A percentile compares a stretch with the other conserved stretches of the same genome.
Evolutionary conservation across 257 asterid genomes (phyloP).

Genomic region (Capsicum chinense): DNA sequence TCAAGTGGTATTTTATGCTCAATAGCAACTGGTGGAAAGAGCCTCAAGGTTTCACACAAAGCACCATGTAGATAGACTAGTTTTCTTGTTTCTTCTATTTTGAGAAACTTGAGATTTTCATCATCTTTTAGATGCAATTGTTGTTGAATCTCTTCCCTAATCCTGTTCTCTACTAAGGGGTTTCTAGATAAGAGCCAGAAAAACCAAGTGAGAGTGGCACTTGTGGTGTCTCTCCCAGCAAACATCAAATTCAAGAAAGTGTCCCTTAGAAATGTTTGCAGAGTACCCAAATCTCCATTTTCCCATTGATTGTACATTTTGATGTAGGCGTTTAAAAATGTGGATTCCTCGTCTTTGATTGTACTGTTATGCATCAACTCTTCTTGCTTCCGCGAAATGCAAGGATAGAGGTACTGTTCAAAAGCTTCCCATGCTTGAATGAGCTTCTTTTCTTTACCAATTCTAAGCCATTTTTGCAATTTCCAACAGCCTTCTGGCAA

Average conservation of each 20-base stretch:
- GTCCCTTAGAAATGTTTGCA: slow-evolving; percentile 5
- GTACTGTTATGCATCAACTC: neutral
- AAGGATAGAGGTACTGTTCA: neutral
- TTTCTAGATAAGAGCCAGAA: slow-evolving; percentile 1
- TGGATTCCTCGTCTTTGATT: neutral
- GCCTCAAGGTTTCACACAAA: slow-evolving; percentile 22
- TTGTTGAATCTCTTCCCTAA: slow-evolving; percentile 24
- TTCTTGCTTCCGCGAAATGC: neutral
- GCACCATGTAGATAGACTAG: slow-evolving; percentile 20
- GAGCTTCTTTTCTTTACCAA: slow-evolving; percentile 18
- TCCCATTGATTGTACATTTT: neutral
- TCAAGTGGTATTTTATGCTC: slow-evolving; percentile 25
- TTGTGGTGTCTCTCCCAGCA: slow-evolving; percentile 32
- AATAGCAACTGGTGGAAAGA: slow-evolving; percentile 25
- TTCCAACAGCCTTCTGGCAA: neutral
- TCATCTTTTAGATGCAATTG: neutral
- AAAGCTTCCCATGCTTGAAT: slow-evolving; percentile 19
- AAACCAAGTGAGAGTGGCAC: slow-evolving; percentile 24
- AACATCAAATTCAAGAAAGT: neutral
- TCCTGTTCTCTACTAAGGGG: neutral
- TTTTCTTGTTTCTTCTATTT: neutral
- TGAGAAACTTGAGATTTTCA: neutral
- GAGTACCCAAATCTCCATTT: neutral
- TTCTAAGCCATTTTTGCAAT: neutral
- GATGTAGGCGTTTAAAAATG: neutral